phyloP scores from a whole-genome alignment of 2,329 filamentous ascomycete genomes.

The Fusarium armeniacum region DNA sequence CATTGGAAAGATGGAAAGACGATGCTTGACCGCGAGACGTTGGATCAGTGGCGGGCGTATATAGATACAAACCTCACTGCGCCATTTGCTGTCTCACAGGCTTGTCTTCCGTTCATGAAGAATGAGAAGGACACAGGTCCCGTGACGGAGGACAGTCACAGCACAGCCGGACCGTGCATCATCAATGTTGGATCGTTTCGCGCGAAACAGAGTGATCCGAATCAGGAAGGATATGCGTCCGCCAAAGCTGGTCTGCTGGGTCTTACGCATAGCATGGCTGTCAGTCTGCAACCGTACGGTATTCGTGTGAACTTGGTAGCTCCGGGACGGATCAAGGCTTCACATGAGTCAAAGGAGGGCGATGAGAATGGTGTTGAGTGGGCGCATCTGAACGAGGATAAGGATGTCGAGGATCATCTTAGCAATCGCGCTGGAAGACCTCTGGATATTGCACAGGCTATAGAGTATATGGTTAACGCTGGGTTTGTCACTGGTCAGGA shows the following conservation, averaged over 20 bases:
- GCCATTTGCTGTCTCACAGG: slow-evolving; percentile 16
- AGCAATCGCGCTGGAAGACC: slow-evolving; percentile 27
- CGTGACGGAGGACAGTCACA: slow-evolving; percentile 18
- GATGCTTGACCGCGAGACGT: slow-evolving; percentile 12
- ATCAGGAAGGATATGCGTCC: slow-evolving; percentile 21
- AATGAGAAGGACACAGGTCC: slow-evolving; percentile 14
- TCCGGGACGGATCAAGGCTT: slow-evolving; percentile 15
- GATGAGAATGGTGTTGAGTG: slow-evolving; percentile 15
- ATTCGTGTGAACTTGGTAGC: slow-evolving; percentile 27
- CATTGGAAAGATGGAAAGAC: slow-evolving; percentile 27
- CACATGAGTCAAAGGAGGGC: slow-evolving; percentile 14
- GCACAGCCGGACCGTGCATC: slow-evolving; percentile 22
- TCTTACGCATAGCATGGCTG: slow-evolving; percentile 28
- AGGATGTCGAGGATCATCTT: slow-evolving; percentile 25
- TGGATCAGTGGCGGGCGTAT: slow-evolving; percentile 14
- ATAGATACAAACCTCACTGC: slow-evolving; percentile 21
- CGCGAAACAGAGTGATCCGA: slow-evolving; percentile 22
- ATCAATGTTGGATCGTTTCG: slow-evolving; percentile 25
- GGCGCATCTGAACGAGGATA: slow-evolving; percentile 18
- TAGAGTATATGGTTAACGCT: slow-evolving; percentile 28
- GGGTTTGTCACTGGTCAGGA: slow-evolving; percentile 30
- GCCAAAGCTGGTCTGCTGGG: slow-evolving; percentile 16
- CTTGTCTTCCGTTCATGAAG: slow-evolving; percentile 24
- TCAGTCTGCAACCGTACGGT: neutral
- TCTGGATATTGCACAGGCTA: slow-evolving; percentile 13